These are phyloP conservation scores for Aspergillus sclerotialis DNA, from an alignment of 2,329 filamentous ascomycete genomes.

Conservation along the genomic window DNA sequence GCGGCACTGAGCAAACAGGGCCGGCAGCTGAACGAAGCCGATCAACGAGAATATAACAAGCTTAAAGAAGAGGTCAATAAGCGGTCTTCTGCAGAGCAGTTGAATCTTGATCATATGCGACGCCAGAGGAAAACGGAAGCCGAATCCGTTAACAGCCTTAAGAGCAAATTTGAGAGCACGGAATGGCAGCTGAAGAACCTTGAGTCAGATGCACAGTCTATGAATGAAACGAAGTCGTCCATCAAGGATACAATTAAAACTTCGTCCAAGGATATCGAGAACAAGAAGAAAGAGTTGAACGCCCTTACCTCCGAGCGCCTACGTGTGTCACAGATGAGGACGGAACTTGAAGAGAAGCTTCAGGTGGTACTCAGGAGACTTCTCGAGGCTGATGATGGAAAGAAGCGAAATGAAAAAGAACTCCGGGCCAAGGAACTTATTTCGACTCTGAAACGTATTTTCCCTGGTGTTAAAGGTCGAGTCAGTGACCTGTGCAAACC, in stretches of 20 bases:
- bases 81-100: constrained; percentile 71
- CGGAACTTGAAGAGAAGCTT: constrained; percentile 87
- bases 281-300: constrained; percentile 88
- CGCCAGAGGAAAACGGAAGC: constrained; percentile 88
- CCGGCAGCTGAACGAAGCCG: constrained; percentile 73
- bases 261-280: constrained; percentile 68
- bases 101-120: constrained; percentile 75
- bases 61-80: constrained; percentile 80
- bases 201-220: constrained; percentile 61
- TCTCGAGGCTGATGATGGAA: constrained; percentile 76
- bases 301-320: constrained; percentile 75
- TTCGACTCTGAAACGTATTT: constrained; percentile 78
- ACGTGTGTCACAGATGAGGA: constrained; percentile 71
- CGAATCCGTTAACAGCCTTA: constrained; percentile 81
- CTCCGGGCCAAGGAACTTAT: constrained; percentile 73
- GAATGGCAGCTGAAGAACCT: constrained; percentile 68
- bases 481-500: constrained; percentile 89
- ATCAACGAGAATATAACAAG: constrained; percentile 82
- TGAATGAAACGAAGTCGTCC: constrained; percentile 61
- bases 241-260: constrained; percentile 59
- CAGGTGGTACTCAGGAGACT: constrained; percentile 73
- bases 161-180: constrained; percentile 75
- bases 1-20: constrained; percentile 81
- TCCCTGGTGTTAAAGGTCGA: constrained; percentile 83
- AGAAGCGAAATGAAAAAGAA: constrained; percentile 79